Base-by-base conservation (phyloP, 179 eudicot species). In the Drosera spatulata region DNA sequence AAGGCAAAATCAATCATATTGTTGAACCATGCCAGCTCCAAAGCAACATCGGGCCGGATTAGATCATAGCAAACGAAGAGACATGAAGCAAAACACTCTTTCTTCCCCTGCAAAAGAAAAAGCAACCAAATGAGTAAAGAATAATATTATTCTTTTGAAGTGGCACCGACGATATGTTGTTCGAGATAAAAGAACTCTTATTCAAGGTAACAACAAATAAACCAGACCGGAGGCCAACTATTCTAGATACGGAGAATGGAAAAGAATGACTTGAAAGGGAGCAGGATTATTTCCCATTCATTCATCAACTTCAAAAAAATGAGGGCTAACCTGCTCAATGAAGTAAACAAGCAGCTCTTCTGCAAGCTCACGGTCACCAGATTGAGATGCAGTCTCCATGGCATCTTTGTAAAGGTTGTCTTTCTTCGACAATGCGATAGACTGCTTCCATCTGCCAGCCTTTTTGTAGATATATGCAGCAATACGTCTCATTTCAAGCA, bases 1-100 rank as follows among this genome's bases (percentile, higher is more conserved):
- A 79, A 75, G 66, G 83, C 77, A 66, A 79, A 79, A 61, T 79
- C 83, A 7, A 75, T 63, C 83, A 79, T 79, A 49, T 75, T 75
- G 77, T 79, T 79, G 53, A 79, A 60, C 83, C 83, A 75, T 3
- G 80, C 83, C 5, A 79, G 83, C 68, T 79, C 83, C 58, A 79
- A 60, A 1, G 63, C 83, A 33, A 79, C 80, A 69, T 79, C 83
- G 41, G 83, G 72, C 60, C 83, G 69, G 13, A 79, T 79, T 6
- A 79, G 63, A 66, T 75, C 83, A 44, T 79, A 79, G 58, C 83
- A 79, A 39, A 75, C 80, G 53, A 75, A 79, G 15, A 79, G 80
- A 51, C 83, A 79, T 57, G 77, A 72, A 5, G 83, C 77, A 53
- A 79, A 79, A 37, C 83, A 79, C 71, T 79, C 83, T 59, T 79